Conservation (phyloP, 2,329 filamentous ascomycete genomes). For the Emmonsiellopsis sp. region DNA sequence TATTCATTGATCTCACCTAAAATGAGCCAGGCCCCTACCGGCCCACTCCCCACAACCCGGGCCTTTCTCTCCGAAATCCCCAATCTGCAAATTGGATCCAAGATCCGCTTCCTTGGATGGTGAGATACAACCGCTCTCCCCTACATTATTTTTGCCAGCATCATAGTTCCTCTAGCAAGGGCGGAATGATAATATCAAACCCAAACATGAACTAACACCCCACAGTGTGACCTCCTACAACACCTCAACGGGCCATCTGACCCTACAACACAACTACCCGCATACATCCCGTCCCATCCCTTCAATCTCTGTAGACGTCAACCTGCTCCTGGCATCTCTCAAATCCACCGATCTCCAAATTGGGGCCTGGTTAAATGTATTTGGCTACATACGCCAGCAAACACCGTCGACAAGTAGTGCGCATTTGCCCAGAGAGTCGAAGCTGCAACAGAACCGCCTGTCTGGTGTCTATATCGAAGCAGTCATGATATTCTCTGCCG, state of each 20-base stretch:
- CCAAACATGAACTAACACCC: slow-evolving; percentile 2
- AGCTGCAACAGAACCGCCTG: slow-evolving; percentile 3
- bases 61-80: slow-evolving; percentile 58
- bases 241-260: slow-evolving; percentile 50
- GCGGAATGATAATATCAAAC: too few relatives aligned
- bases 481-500: slow-evolving; percentile 67
- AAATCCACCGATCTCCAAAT: slow-evolving; percentile 55
- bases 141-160: not conserved
- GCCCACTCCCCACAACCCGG: slow-evolving; percentile 55
- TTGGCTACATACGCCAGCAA: slow-evolving; percentile 60
- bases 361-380: slow-evolving; percentile 83
- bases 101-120: slow-evolving; percentile 90
- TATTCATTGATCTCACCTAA: slow-evolving; percentile 8
- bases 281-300: slow-evolving; percentile 21
- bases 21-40: slow-evolving; percentile 31
- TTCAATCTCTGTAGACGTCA: slow-evolving; percentile 59
- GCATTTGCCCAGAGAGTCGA: too few relatives aligned
- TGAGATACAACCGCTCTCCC: slow-evolving; percentile 38
- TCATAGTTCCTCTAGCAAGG: not conserved
- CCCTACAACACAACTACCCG: slow-evolving; percentile 60
- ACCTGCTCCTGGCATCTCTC: slow-evolving; percentile 59
- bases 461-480: slow-evolving; percentile 55
- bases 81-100: slow-evolving; percentile 49
- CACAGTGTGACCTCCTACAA: slow-evolving; percentile 52
- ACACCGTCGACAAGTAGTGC: slow-evolving; percentile 4